phyloP scores from a whole-genome alignment of 2,329 filamentous ascomycete species.

The Septoria linicola region DNA sequence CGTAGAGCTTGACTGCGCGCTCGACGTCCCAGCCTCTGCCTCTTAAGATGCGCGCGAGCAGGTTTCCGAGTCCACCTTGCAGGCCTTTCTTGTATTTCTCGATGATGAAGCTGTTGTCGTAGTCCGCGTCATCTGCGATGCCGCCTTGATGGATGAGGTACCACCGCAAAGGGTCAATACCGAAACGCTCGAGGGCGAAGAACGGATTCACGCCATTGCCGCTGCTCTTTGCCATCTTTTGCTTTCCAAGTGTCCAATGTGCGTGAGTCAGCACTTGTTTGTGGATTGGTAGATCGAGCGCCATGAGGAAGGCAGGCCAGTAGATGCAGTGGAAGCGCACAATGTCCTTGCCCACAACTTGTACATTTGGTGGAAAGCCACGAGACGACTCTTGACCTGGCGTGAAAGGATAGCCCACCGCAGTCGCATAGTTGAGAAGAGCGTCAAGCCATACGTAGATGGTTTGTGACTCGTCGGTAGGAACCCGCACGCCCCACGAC shows the following conservation, averaged over 20 bases:
- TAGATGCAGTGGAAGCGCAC: constrained; percentile 95
- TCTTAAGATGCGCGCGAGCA: constrained; percentile 66
- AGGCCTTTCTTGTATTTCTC: constrained; percentile 76
- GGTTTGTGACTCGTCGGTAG: constrained; percentile 78
- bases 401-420: constrained; percentile 79
- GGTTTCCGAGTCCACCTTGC: constrained; percentile 75
- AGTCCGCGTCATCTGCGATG: constrained; percentile 75
- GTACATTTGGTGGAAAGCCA: constrained; percentile 87
- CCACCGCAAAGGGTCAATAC: constrained; percentile 82
- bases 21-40: constrained; percentile 58
- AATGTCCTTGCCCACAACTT: constrained; percentile 96
- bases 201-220: constrained; percentile 96
- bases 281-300: constrained; percentile 74
- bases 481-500: constrained; percentile 85
- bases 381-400: constrained; percentile 61
- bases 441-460: constrained; percentile 99
- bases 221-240: constrained; percentile 95
- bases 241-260: constrained; percentile 88
- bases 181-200: constrained; percentile 84
- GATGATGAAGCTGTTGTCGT: constrained; percentile 75
- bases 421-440: constrained; percentile 88
- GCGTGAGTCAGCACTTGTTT: constrained; percentile 82
- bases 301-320: constrained; percentile 95
- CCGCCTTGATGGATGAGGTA: constrained; percentile 82
- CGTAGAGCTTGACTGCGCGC: constrained; percentile 34